phyloP scores from a whole-genome alignment of 2,329 filamentous ascomycete species.

The Cordyceps cateniannulata region DNA sequence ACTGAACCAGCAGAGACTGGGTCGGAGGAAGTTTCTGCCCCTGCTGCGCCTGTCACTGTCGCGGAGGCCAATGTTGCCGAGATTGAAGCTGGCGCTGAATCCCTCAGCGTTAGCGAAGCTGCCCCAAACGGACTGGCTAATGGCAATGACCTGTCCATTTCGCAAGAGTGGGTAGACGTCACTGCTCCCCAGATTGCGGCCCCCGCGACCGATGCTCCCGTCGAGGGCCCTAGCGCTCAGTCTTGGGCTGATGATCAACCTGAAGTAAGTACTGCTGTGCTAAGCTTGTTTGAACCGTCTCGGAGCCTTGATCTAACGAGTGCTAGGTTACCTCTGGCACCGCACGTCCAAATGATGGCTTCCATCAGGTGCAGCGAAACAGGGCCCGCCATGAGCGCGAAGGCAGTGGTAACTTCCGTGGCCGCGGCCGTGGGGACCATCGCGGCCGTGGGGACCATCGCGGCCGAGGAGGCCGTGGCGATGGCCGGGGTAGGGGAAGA shows the following conservation, averaged over 20 bases:
- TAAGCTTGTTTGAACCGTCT: slow-evolving; percentile 3
- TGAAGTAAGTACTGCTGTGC: slow-evolving; percentile 42
- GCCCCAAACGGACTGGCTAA: slow-evolving; percentile 47
- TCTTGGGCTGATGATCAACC: slow-evolving; percentile 82
- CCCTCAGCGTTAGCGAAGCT: background rate
- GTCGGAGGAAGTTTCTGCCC: slow-evolving; percentile 48
- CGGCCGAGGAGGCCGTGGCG: slow-evolving; percentile 45
- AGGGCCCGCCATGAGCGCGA: slow-evolving; percentile 49
- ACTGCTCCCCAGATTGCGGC: slow-evolving; percentile 65
- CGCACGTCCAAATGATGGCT: slow-evolving; percentile 52
- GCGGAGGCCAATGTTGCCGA: slow-evolving; percentile 28
- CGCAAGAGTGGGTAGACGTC: slow-evolving; percentile 64
- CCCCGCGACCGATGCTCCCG: slow-evolving; percentile 52
- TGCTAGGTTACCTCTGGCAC: slow-evolving; percentile 26
- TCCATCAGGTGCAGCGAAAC: slow-evolving; percentile 64
- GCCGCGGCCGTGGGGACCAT: slow-evolving; percentile 41
- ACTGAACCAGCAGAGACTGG: slow-evolving; percentile 28
- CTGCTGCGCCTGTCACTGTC: slow-evolving; percentile 34
- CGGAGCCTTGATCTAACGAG: slow-evolving; percentile 12
- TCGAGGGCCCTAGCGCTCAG: slow-evolving; percentile 37
- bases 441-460: slow-evolving; percentile 46
- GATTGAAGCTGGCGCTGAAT: slow-evolving; percentile 24
- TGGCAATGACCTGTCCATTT: slow-evolving; percentile 36
- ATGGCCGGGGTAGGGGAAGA: slow-evolving; percentile 38
- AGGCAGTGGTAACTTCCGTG: slow-evolving; percentile 33